These are phyloP conservation scores for Fusarium coffeatum DNA, from an alignment of 2,329 filamentous ascomycete species.

Conservation along the genomic window DNA sequence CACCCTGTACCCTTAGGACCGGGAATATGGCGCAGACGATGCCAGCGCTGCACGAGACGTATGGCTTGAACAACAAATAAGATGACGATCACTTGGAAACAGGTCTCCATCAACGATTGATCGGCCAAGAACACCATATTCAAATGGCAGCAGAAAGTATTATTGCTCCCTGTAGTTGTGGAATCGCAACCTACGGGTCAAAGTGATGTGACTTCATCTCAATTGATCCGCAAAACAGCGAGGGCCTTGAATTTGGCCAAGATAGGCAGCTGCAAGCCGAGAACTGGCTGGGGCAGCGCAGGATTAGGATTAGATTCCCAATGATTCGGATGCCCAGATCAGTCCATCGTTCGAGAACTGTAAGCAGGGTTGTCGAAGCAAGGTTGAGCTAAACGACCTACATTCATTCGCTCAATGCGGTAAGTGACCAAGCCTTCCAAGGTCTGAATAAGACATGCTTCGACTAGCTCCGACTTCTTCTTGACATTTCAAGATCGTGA, in stretches of 20 bases:
- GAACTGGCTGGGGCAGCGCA: not conserved
- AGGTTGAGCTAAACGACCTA: not conserved
- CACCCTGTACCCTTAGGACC: conserved; percentile 44
- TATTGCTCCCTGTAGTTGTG: not conserved
- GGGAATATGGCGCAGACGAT: conserved; percentile 47
- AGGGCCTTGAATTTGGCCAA: not conserved
- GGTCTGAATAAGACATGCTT: not conserved
- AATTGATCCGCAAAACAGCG: not conserved
- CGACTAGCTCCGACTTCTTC: no score
- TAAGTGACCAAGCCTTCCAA: not conserved
- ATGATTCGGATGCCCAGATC: not conserved
- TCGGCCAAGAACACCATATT: conserved; percentile 30
- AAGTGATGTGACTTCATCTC: not conserved
- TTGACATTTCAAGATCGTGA: not conserved
- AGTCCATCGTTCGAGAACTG: not conserved
- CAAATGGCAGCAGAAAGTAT: not conserved
- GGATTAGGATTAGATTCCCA: not conserved
- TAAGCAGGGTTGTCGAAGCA: not conserved
- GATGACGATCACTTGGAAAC: not conserved
- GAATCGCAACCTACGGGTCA: not conserved
- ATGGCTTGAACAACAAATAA: not conserved
- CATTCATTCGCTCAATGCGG: not conserved
- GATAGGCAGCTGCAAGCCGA: not conserved
- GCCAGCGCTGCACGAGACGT: conserved; percentile 39
- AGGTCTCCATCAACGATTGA: not conserved